phyloP scores from a whole-genome alignment of 352 stramenopile genomes.

The Saprolegnia parasitica region DNA sequence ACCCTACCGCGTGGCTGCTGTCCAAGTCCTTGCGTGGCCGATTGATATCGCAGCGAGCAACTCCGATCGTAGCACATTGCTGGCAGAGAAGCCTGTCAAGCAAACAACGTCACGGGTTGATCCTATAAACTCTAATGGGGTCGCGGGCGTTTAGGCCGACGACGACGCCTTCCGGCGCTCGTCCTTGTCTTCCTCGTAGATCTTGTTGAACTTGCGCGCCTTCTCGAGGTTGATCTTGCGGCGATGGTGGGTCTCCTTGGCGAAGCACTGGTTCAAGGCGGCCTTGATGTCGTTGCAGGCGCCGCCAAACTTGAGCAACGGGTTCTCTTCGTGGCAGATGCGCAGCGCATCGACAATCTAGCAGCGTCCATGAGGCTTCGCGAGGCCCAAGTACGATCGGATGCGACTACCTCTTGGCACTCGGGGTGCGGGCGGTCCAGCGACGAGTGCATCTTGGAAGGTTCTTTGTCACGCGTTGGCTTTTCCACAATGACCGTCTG shows the following conservation, averaged over 20 bases:
- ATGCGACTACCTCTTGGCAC: constrained; percentile 56
- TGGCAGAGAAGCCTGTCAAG: no score
- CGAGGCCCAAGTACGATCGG: not conserved
- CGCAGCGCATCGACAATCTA: constrained; percentile 70
- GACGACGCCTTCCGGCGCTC: not conserved
- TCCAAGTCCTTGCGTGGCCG: no score
- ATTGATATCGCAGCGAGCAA: no score
- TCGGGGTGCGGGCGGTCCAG: constrained; percentile 75
- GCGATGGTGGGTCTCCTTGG: constrained; percentile 56
- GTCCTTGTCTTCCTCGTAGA: constrained; percentile 19
- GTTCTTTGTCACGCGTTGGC: not conserved
- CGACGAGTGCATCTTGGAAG: constrained; percentile 57
- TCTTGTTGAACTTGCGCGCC: constrained; percentile 42
- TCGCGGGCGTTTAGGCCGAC: no score
- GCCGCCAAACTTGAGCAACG: constrained; percentile 70
- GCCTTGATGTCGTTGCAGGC: constrained; percentile 65
- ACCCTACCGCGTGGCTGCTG: no score
- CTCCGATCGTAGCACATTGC: no score
- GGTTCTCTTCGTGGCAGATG: constrained; percentile 69
- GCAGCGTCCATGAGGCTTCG: not conserved
- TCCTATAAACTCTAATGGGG: no score
- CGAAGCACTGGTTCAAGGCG: constrained; percentile 77
- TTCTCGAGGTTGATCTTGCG: constrained; percentile 60
- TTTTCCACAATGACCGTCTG: not conserved
- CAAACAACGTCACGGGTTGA: no score